These are phyloP conservation scores for Abelmoschus esculentus DNA, from an alignment of 345 rosid species.

Conservation along the genomic window DNA sequence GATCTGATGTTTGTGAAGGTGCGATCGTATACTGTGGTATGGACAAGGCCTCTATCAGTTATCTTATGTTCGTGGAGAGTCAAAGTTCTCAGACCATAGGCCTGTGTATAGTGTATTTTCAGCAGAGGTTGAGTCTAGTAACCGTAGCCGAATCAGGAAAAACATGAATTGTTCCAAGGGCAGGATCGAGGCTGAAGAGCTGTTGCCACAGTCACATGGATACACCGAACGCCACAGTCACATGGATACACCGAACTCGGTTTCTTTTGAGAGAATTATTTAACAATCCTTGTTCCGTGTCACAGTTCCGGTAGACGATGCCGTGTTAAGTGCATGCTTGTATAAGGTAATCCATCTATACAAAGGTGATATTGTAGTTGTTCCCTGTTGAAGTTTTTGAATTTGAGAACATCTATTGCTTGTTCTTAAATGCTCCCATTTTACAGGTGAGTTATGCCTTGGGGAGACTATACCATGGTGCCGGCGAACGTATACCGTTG, in stretches of 20 bases:
- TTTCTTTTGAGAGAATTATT: constrained; percentile 31
- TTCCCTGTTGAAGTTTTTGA: not conserved
- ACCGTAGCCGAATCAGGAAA: constrained; percentile 53
- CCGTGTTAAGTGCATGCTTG: not conserved
- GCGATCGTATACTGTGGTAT: constrained; percentile 94
- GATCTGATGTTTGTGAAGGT: constrained; percentile 38
- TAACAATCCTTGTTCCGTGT: constrained; percentile 4
- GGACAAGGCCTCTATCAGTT: constrained; percentile 77
- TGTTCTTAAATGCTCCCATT: not conserved
- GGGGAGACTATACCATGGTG: constrained; percentile 11
- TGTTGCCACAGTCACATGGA: constrained; percentile 57
- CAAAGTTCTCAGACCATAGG: constrained; percentile 96
- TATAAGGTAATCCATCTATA: constrained; percentile 13
- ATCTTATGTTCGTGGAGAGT: constrained; percentile 96
- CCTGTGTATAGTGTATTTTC: constrained; percentile 79
- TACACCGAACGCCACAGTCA: too few species aligned
- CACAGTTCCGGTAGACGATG: not conserved
- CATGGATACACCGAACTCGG: constrained; percentile 41
- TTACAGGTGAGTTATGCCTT: constrained; percentile 26
- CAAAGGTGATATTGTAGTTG: not conserved
- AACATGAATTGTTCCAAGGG: constrained; percentile 64
- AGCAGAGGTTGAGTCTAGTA: constrained; percentile 83
- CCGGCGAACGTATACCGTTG: constrained; percentile 15
- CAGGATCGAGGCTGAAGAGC: constrained; percentile 86
- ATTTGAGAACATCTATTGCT: not conserved